These are phyloP conservation scores for Stachybotrys chartarum DNA, from an alignment of 2,329 filamentous ascomycete genomes.

Conservation along the genomic window DNA sequence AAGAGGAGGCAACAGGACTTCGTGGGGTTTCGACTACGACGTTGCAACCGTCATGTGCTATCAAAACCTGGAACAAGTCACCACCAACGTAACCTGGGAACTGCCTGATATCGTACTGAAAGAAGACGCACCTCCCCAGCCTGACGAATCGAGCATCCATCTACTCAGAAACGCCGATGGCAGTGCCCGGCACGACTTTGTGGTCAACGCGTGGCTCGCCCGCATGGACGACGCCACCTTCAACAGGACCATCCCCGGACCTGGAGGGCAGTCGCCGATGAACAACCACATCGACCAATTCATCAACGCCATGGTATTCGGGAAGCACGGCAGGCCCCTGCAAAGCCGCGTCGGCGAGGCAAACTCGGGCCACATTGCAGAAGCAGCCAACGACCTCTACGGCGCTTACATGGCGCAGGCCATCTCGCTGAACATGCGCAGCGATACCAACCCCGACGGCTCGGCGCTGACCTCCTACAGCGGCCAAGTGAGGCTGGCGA, in stretches of 20 bases:
- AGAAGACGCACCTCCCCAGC: slow-evolving; percentile 2
- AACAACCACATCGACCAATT: slow-evolving; percentile 12
- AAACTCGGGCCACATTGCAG: slow-evolving; percentile 8
- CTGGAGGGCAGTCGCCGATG: slow-evolving; percentile 4
- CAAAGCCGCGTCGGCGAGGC: slow-evolving; percentile 7
- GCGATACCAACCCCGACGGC: slow-evolving; percentile 1
- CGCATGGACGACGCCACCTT: slow-evolving; percentile 9
- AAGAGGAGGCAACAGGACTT: slow-evolving; percentile 4
- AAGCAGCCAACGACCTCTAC: slow-evolving; percentile 12
- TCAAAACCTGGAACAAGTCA: slow-evolving; percentile 14
- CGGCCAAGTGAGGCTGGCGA: slow-evolving; percentile 4
- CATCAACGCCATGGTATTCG: slow-evolving; percentile 9
- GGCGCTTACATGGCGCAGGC: slow-evolving; percentile 18
- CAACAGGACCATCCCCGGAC: slow-evolving; percentile 9
- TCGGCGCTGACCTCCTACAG: slow-evolving; percentile 5
- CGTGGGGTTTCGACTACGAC: slow-evolving; percentile 11
- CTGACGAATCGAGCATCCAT: slow-evolving; percentile 6
- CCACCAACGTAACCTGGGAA: slow-evolving; percentile 12
- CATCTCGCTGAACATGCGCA: slow-evolving; percentile 16
- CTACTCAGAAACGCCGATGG: slow-evolving; percentile 4
- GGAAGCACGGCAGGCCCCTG: slow-evolving; percentile 6
- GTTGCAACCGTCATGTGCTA: slow-evolving; percentile 14
- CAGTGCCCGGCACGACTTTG: slow-evolving; percentile 10
- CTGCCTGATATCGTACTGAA: slow-evolving; percentile 11
- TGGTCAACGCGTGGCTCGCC: slow-evolving; percentile 12